phyloP scores from a whole-genome alignment of 495 filamentous ascomycete species.

The Darksidea phi region DNA sequence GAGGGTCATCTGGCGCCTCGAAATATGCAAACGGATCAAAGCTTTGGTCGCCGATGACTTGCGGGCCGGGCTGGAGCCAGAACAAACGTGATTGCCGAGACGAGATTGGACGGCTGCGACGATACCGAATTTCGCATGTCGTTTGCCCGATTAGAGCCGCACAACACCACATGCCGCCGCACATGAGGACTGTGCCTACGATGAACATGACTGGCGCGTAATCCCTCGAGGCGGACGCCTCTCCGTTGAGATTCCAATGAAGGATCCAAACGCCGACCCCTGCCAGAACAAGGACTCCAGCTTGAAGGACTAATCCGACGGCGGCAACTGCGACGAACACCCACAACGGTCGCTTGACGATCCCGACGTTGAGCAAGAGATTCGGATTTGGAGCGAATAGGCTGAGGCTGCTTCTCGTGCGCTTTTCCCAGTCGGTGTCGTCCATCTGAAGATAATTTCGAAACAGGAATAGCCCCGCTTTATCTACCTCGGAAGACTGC shows the following conservation, averaged over 20 bases:
- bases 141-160: background rate
- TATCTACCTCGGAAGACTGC: background rate
- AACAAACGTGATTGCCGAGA: background rate
- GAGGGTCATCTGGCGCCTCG: background rate
- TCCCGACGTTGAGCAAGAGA: slow-evolving; percentile 6
- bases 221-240: background rate
- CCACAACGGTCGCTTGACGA: background rate
- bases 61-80: slow-evolving; percentile 3
- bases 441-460: background rate
- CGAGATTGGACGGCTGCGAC: background rate
- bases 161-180: background rate
- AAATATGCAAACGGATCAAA: background rate
- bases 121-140: background rate
- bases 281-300: background rate
- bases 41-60: slow-evolving; percentile 3
- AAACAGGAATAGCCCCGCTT: background rate
- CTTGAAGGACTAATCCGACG: background rate
- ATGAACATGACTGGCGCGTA: background rate
- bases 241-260: background rate
- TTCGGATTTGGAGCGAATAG: slow-evolving; percentile 4
- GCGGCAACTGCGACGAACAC: background rate
- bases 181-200: background rate
- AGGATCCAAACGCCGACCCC: background rate
- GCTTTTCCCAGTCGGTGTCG: too few species aligned
- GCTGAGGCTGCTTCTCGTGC: too few species aligned